These are phyloP conservation scores for Dipteronia sinensis DNA, from an alignment of 345 rosid genomes.

Conservation along the genomic window DNA sequence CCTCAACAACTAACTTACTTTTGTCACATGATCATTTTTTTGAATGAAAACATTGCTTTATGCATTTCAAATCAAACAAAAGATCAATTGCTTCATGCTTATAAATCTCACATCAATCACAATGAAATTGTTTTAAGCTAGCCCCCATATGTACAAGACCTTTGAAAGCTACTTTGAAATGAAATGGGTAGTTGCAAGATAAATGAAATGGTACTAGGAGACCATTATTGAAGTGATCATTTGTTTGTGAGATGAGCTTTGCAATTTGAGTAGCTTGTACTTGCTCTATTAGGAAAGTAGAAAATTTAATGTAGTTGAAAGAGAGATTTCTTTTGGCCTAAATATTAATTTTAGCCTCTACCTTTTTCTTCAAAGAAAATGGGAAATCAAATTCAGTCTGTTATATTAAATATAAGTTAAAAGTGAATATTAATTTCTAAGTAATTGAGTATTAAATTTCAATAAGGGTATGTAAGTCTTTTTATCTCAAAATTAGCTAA, in stretches of 20 bases:
- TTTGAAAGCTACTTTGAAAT: slow-evolving; percentile 32
- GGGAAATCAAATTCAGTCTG: too few species aligned
- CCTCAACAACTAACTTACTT: background rate
- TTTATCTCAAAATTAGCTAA: too few species aligned
- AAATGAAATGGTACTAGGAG: background rate
- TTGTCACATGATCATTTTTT: background rate
- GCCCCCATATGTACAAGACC: slow-evolving; percentile 4
- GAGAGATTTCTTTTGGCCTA: background rate
- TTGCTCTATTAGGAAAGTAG: slow-evolving; percentile 11
- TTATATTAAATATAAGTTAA: too few species aligned
- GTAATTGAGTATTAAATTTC: too few species aligned
- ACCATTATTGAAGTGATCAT: slow-evolving; percentile 21
- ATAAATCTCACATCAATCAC: slow-evolving; percentile 4
- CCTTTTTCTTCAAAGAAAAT: too few species aligned
- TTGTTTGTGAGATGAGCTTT: background rate
- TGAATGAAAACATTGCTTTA: slow-evolving; percentile 4
- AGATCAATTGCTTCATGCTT: background rate
- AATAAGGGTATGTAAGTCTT: too few species aligned
- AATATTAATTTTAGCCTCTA: background rate
- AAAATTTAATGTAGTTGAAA: background rate
- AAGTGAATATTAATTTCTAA: too few species aligned
- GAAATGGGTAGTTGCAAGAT: slow-evolving; percentile 6
- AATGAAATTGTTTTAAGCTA: background rate
- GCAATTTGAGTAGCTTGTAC: background rate
- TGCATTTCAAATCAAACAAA: slow-evolving; percentile 10